Percentiles rank a stretch among this genome's conserved stretches.
Evolutionary conservation across 495 filamentous ascomycete genomes (phyloP).

Genomic region (Polyplosphaeria fusca): DNA sequence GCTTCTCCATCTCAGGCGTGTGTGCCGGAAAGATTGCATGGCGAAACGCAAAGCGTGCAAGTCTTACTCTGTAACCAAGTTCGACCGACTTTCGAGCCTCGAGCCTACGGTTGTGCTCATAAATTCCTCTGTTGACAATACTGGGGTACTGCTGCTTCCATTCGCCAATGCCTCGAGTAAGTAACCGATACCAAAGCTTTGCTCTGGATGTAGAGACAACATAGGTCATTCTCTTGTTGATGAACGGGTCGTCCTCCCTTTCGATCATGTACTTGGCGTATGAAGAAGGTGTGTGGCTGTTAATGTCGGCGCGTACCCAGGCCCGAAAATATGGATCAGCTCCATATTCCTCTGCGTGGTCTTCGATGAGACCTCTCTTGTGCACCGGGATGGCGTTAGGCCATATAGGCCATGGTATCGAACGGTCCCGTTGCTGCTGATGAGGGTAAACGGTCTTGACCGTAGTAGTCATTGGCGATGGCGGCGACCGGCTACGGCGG

Average conservation of each 20-base stretch:
- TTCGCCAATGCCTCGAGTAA: not conserved
- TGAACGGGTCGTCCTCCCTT: conserved; percentile 16
- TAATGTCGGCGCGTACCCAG: conserved; percentile 16
- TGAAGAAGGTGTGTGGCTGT: conserved; percentile 11
- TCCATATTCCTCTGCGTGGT: conserved; percentile 16
- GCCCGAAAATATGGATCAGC: conserved; percentile 23
- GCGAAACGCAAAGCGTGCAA: conserved; percentile 19
- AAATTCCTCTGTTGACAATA: conserved; percentile 1
- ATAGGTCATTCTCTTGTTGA: conserved; percentile 18
- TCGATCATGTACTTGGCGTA: conserved; percentile 27
- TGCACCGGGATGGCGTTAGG: conserved; percentile 16
- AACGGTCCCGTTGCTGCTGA: conserved; percentile 1
- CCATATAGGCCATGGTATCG: conserved; percentile 21
- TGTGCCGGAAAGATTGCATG: conserved; percentile 17
- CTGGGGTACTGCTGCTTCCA: conserved; percentile 3
- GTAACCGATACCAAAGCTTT: not conserved
- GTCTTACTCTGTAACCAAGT: conserved; percentile 9
- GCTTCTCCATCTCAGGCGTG: conserved; percentile 20
- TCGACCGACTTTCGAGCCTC: conserved; percentile 20
- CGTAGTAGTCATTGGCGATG: not conserved
- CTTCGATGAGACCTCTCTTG: conserved; percentile 13
- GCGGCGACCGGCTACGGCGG: not conserved
- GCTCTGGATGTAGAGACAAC: not conserved
- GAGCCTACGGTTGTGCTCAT: conserved; percentile 21
- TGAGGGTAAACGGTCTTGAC: not conserved